Evolutionary conservation across 148 eudicot genomes (phyloP).

Genomic region (Rhododendron ferrugineum): DNA sequence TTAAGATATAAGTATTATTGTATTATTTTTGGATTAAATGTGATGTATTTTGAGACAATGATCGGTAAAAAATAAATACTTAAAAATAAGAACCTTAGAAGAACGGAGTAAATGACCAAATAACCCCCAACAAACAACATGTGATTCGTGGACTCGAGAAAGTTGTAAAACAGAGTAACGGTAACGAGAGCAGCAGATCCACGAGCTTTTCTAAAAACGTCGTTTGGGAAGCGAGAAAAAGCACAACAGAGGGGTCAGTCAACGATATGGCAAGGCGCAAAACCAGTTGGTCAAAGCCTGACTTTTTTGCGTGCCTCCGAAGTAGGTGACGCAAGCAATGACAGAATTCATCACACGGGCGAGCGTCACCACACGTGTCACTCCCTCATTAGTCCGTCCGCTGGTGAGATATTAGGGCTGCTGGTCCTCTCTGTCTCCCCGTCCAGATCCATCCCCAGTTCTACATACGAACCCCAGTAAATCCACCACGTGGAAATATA

Average conservation of each 20-base stretch:
- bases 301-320: neutral
- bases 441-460: neutral
- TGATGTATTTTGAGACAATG: too few relatives aligned
- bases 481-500: slow-evolving; percentile 15
- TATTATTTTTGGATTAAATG: too few relatives aligned
- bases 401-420: neutral
- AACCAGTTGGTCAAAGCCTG: neutral
- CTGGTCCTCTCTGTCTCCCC: neutral
- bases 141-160: neutral
- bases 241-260: slow-evolving; percentile 4
- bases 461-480: neutral
- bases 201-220: neutral
- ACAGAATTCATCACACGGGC: neutral
- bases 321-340: slow-evolving; percentile 20
- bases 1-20: too few relatives aligned
- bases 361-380: neutral
- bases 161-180: neutral
- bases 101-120: neutral
- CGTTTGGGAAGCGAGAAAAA: neutral
- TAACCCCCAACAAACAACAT: neutral
- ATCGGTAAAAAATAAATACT: too few relatives aligned
- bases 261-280: neutral
- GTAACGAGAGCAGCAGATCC: neutral
- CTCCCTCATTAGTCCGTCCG: neutral
- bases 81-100: too few relatives aligned